Evolutionary conservation across 345 rosid species (phyloP).

Genomic region (Crucihimalaya himalaica): DNA sequence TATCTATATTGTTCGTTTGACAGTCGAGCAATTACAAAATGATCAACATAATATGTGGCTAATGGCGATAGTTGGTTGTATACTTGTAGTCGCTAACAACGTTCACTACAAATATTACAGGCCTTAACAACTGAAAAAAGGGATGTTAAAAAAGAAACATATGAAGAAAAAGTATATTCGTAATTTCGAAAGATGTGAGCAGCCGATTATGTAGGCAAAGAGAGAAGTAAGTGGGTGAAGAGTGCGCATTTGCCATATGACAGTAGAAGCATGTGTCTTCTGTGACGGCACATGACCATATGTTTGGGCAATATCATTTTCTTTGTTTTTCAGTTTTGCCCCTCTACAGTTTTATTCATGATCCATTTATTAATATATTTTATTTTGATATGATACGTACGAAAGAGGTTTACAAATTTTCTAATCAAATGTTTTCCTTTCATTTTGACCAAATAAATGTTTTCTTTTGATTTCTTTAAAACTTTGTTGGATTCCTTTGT

Average conservation of each 20-base stretch:
- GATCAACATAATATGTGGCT: too few species aligned
- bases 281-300: conserved; percentile 29
- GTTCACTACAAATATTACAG: too few species aligned
- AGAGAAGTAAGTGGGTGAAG: conserved; percentile 24
- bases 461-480: conserved; percentile 7
- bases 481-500: conserved; percentile 18
- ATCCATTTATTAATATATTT: neutral
- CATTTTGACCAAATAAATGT: conserved; percentile 15
- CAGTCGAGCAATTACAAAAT: too few species aligned
- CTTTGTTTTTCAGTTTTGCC: neutral
- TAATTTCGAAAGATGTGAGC: neutral
- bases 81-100: too few species aligned
- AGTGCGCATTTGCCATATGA: conserved; percentile 33
- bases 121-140: neutral
- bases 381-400: neutral
- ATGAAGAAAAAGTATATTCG: neutral
- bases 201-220: neutral
- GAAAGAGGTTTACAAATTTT: neutral
- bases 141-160: neutral
- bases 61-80: too few species aligned
- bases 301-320: neutral
- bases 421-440: neutral
- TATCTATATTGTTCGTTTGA: too few species aligned
- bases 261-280: conserved; percentile 28
- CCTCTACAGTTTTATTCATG: neutral